Conservation (phyloP, 2,329 filamentous ascomycete genomes). For the Cytospora mali region DNA sequence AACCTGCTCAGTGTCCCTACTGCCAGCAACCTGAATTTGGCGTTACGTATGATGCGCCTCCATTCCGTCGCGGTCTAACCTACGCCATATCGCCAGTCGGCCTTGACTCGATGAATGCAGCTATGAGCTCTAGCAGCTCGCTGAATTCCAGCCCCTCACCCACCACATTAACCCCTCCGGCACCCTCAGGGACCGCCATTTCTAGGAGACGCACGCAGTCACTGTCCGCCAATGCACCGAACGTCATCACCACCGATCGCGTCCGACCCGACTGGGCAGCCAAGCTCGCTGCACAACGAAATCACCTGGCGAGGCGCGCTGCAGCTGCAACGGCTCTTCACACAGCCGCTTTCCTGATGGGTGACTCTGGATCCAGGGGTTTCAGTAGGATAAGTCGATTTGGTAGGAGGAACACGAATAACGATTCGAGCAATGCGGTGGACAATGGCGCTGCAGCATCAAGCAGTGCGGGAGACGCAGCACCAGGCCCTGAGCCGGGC, state of each 20-base stretch:
- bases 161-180: constrained; percentile 36
- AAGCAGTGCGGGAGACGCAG: constrained; percentile 32
- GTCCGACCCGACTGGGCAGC: constrained; percentile 93
- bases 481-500: constrained; percentile 39
- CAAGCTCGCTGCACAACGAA: constrained; percentile 82
- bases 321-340: constrained; percentile 93
- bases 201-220: constrained; percentile 55
- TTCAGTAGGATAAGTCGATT: constrained; percentile 57
- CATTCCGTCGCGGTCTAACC: constrained; percentile 80
- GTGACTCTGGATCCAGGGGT: constrained; percentile 58
- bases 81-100: constrained; percentile 60
- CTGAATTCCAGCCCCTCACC: constrained; percentile 62
- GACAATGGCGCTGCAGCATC: constrained; percentile 34
- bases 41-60: constrained; percentile 88
- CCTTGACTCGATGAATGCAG: constrained; percentile 59
- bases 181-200: constrained; percentile 39
- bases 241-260: constrained; percentile 89
- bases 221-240: constrained; percentile 79
- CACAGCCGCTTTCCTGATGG: constrained; percentile 90
- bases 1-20: constrained; percentile 90
- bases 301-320: constrained; percentile 81
- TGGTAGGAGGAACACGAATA: constrained; percentile 55
- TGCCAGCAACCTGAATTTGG: constrained; percentile 95
- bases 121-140: constrained; percentile 86
- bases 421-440: constrained; percentile 38